A percentile compares a stretch with the other conserved stretches of the same genome.
Conservation (phyloP, 352 stramenopile genomes). For the Pythium oligandrum region DNA sequence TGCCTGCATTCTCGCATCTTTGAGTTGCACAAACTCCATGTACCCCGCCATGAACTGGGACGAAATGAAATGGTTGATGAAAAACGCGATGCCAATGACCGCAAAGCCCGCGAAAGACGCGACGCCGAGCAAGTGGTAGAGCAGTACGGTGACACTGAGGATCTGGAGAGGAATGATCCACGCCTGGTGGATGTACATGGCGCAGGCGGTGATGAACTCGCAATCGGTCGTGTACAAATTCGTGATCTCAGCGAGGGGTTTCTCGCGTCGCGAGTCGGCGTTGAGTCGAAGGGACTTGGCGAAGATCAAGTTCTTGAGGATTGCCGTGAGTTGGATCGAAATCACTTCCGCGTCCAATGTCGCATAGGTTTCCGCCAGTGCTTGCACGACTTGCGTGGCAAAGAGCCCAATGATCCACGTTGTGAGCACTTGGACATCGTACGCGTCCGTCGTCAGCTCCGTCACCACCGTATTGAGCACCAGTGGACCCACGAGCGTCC, state of each 20-base stretch:
- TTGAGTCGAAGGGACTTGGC: constrained; percentile 34
- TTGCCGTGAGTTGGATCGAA: constrained; percentile 37
- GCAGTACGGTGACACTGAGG: constrained; percentile 32
- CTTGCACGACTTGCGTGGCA: constrained; percentile 36
- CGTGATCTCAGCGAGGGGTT: constrained; percentile 35
- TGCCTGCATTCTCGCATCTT: constrained; percentile 50
- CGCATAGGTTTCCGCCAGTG: constrained; percentile 31
- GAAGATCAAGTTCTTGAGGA: constrained; percentile 46
- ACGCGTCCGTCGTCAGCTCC: constrained; percentile 17
- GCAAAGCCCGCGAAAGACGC: constrained; percentile 32
- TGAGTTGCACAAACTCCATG: constrained; percentile 24
- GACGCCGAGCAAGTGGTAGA: constrained; percentile 38
- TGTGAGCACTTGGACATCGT: constrained; percentile 14
- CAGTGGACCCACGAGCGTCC: constrained; percentile 31
- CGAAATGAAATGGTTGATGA: constrained; percentile 31
- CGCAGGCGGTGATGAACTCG: constrained; percentile 25
- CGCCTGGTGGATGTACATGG: constrained; percentile 42
- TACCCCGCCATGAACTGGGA: constrained; percentile 24
- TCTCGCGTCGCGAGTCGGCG: constrained; percentile 26
- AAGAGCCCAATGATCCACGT: constrained; percentile 34
- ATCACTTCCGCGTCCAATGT: constrained; percentile 37
- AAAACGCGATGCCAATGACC: constrained; percentile 30
- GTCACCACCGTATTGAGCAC: constrained; percentile 30
- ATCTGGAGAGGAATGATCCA: constrained; percentile 55
- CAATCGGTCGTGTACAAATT: constrained; percentile 51